These are phyloP conservation scores for Punctularia strigosozonata DNA, from an alignment of 768 basidiomycete species.

Conservation along the genomic window DNA sequence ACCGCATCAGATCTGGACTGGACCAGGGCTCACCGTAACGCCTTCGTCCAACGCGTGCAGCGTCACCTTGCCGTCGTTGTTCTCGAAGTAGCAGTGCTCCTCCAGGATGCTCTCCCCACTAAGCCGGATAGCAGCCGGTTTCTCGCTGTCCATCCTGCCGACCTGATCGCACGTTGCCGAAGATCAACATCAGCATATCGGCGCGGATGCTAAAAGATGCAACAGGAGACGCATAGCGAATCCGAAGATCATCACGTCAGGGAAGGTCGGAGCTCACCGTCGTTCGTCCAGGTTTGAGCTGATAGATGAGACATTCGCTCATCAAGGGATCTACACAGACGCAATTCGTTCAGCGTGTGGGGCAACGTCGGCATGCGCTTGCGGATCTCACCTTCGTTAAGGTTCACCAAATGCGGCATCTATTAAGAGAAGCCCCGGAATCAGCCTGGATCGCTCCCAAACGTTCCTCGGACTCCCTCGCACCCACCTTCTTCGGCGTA, in stretches of 20 bases:
- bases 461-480: no score
- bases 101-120: conserved; percentile 87
- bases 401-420: conserved; percentile 91
- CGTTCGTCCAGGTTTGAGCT: conserved; percentile 78
- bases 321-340: conserved; percentile 69
- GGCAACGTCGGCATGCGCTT: neutral
- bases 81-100: conserved; percentile 90
- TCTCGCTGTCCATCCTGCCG: conserved; percentile 77
- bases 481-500: conserved; percentile 81
- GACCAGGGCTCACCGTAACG: conserved; percentile 51
- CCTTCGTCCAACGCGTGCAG: conserved; percentile 71
- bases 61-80: conserved; percentile 73
- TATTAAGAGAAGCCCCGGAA: conserved; percentile 26
- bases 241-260: no score
- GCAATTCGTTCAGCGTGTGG: neutral
- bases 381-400: conserved; percentile 59
- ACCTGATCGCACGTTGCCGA: conserved; percentile 33
- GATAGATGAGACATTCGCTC: conserved; percentile 92
- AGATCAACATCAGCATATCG: no score
- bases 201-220: no score
- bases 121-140: conserved; percentile 77
- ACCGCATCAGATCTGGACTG: conserved; percentile 1
- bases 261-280: no score
- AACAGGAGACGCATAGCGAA: no score
- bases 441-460: conserved; percentile 6